Conservation (phyloP, 495 filamentous ascomycete species). For the Talaromyces proteolyticus region DNA sequence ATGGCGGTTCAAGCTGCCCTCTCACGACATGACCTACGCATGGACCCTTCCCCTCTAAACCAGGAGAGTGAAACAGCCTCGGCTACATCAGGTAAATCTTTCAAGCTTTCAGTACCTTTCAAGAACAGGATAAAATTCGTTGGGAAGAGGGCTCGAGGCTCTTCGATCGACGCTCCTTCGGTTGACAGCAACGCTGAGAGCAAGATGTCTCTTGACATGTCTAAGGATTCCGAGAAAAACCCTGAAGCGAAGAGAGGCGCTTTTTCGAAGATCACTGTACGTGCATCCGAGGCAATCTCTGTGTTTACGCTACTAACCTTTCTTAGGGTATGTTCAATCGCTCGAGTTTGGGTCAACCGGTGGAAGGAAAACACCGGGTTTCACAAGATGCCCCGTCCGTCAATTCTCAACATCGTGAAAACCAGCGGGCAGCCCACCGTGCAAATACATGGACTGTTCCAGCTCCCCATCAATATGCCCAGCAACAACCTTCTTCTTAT, state of each 20-base stretch:
- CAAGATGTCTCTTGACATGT: not conserved
- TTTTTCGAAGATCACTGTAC: conserved; percentile 13
- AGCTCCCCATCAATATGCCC: not conserved
- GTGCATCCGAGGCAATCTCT: not conserved
- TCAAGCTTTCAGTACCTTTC: not conserved
- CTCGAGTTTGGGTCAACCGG: not conserved
- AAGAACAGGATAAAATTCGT: conserved; percentile 4
- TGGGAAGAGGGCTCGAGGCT: conserved; percentile 1
- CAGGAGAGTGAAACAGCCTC: conserved; percentile 1
- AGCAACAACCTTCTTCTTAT: not conserved
- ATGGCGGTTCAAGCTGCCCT: conserved; percentile 5
- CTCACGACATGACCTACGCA: conserved; percentile 12
- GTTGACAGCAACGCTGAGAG: conserved; percentile 1
- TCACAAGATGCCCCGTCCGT: not conserved
- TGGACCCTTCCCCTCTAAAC: not conserved
- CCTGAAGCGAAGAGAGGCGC: conserved; percentile 10
- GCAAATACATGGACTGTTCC: not conserved
- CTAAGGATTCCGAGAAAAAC: conserved; percentile 1
- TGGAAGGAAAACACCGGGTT: not conserved
- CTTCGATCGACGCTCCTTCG: not conserved
- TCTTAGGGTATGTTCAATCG: conserved; percentile 17
- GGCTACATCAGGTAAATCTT: not conserved
- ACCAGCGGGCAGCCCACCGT: not conserved
- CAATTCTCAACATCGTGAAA: not conserved
- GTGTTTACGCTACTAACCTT: not conserved